Evolutionary conservation across 257 asterid species (phyloP).

Genomic region (Solanum peruvianum): DNA sequence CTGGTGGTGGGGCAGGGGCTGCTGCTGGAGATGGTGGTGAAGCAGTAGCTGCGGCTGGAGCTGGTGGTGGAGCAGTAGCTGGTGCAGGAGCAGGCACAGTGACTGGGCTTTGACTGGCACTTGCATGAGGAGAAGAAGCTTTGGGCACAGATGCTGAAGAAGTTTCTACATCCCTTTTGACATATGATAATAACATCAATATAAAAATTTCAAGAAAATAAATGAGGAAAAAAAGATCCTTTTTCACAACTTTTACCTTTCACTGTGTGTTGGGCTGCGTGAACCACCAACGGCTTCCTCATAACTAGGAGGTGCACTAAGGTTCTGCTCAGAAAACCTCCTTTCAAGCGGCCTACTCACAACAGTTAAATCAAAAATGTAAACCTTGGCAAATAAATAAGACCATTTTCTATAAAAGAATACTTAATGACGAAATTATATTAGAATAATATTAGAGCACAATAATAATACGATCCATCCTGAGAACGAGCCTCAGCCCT

Average conservation of each 20-base stretch:
- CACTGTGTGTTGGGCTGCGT: conserved; percentile 66
- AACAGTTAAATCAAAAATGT: background rate
- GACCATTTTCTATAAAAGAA: background rate
- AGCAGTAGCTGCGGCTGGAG: conserved; percentile 42
- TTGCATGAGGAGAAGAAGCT: conserved; percentile 44
- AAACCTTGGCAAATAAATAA: background rate
- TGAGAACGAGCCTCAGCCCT: conserved; percentile 62
- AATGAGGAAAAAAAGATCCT: background rate
- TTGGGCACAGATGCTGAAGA: conserved; percentile 49
- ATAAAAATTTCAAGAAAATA: conserved; percentile 2
- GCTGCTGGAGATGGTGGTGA: conserved; percentile 37
- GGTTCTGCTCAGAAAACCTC: conserved; percentile 61
- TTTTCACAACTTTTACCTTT: conserved; percentile 31
- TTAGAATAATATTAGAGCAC: background rate
- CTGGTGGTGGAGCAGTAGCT: conserved; percentile 26
- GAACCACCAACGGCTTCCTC: conserved; percentile 71
- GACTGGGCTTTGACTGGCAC: conserved; percentile 42
- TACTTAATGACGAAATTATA: background rate
- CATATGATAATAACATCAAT: conserved; percentile 8
- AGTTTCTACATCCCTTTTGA: conserved; percentile 62
- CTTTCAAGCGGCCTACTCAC: conserved; percentile 38
- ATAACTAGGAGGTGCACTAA: conserved; percentile 78
- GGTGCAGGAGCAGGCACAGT: conserved; percentile 2
- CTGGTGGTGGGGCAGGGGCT: conserved; percentile 23
- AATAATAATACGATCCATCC: conserved; percentile 56